Evolutionary conservation across 2,329 filamentous ascomycete genomes (phyloP).

Genomic region (Acrodontium crateriforme): DNA sequence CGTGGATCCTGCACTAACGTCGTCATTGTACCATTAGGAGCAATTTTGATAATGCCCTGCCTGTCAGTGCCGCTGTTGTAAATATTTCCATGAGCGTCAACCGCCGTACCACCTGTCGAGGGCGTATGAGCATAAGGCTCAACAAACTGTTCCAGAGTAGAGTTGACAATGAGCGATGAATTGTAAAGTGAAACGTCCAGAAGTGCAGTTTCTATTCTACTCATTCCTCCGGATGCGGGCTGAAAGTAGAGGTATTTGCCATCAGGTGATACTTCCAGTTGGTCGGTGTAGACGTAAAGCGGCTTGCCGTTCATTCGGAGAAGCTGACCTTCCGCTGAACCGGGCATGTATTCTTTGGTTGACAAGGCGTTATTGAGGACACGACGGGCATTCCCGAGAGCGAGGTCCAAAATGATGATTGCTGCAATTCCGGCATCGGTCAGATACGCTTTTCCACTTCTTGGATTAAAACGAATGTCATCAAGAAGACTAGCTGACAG

Average conservation of each 20-base stretch:
- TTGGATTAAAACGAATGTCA: conserved; percentile 24
- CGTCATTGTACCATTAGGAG: conserved; percentile 16
- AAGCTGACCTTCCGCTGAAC: conserved; percentile 20
- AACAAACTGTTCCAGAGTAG: conserved; percentile 13
- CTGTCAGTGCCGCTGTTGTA: conserved; percentile 24
- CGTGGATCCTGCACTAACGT: conserved; percentile 16
- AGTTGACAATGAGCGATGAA: conserved; percentile 14
- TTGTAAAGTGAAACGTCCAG: conserved; percentile 24
- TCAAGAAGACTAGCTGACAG: conserved; percentile 20
- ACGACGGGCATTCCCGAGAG: conserved; percentile 12
- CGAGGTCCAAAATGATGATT: conserved; percentile 18
- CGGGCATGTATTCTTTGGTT: conserved; percentile 16
- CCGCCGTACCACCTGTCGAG: conserved; percentile 25
- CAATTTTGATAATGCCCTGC: conserved; percentile 15
- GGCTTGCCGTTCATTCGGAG: conserved; percentile 9
- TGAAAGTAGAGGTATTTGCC: conserved; percentile 26
- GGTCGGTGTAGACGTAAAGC: conserved; percentile 21
- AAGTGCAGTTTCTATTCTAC: conserved; percentile 21
- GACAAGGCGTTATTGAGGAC: conserved; percentile 17
- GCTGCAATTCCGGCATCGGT: conserved; percentile 15
- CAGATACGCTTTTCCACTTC: conserved; percentile 16
- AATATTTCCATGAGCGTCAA: conserved; percentile 26
- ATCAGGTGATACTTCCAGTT: conserved; percentile 28
- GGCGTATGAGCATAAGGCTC: conserved; percentile 23
- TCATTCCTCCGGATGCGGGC: conserved; percentile 23